A percentile compares a stretch with the other conserved stretches of the same genome.
Conservation (phyloP, 306 rosid genomes). For the Fragaria iinumae region DNA sequence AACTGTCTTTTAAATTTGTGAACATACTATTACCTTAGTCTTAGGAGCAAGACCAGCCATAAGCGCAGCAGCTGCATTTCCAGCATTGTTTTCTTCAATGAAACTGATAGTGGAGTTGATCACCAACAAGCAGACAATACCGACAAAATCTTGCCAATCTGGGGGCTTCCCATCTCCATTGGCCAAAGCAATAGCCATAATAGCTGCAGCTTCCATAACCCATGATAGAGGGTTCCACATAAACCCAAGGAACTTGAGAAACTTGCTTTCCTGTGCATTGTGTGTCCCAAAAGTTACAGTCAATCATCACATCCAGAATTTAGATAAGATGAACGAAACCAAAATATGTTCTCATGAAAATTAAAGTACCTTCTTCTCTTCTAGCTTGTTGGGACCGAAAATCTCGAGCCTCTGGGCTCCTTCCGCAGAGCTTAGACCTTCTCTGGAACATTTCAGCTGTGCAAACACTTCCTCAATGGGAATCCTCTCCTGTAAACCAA, state of each 20-base stretch:
- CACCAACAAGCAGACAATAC: slow-evolving; percentile 73
- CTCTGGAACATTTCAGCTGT: slow-evolving; percentile 79
- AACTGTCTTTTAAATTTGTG: background rate
- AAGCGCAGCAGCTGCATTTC: slow-evolving; percentile 98
- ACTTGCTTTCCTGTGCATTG: slow-evolving; percentile 74
- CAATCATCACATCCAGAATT: slow-evolving; percentile 28
- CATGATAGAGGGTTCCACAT: slow-evolving; percentile 99
- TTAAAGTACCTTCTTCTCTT: slow-evolving; percentile 77
- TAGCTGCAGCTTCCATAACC: slow-evolving; percentile 98
- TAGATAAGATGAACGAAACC: background rate
- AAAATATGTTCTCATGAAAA: slow-evolving; percentile 3
- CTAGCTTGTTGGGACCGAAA: slow-evolving; percentile 96
- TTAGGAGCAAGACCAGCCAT: slow-evolving; percentile 99
- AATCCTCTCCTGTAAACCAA: slow-evolving; percentile 68
- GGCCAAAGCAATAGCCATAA: slow-evolving; percentile 96
- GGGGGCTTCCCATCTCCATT: slow-evolving; percentile 87
- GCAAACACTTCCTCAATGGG: slow-evolving; percentile 92
- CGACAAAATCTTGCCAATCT: slow-evolving; percentile 97
- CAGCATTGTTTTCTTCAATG: slow-evolving; percentile 97
- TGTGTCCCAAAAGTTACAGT: background rate
- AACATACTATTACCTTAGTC: slow-evolving; percentile 58
- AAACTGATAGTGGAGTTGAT: slow-evolving; percentile 97
- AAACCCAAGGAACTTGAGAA: slow-evolving; percentile 95
- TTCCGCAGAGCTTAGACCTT: slow-evolving; percentile 68
- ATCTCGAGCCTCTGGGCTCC: slow-evolving; percentile 83